Evolutionary conservation across 805 yeast species (phyloP).

Genomic region (Metschnikowia henanensis): DNA sequence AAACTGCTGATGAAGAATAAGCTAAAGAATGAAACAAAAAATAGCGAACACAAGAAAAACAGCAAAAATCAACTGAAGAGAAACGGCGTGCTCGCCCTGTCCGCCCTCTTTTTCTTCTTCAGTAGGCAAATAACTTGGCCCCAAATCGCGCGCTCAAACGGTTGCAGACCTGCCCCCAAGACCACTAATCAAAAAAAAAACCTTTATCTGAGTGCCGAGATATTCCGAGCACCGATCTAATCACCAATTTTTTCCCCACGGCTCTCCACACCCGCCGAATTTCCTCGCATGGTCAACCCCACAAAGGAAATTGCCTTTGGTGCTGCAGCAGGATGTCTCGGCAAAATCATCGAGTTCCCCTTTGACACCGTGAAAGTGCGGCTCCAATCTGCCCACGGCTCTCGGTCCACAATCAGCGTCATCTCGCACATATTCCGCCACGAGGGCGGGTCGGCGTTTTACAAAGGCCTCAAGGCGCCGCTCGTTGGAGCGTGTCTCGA

Average conservation of each 20-base stretch:
- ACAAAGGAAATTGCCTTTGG: conserved; percentile 47
- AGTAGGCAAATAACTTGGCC: too few species aligned
- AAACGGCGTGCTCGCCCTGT: too few species aligned
- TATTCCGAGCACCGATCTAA: not conserved
- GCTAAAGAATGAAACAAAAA: too few species aligned
- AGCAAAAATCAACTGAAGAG: too few species aligned
- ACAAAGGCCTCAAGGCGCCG: conserved; percentile 79
- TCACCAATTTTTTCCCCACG: not conserved
- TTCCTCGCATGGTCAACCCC: conserved; percentile 18
- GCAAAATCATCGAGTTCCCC: conserved; percentile 86
- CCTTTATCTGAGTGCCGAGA: not conserved
- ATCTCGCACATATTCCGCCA: conserved; percentile 55
- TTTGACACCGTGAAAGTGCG: conserved; percentile 92
- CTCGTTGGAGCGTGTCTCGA: conserved; percentile 89
- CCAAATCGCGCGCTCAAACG: not conserved
- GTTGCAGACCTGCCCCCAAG: conserved; percentile 6
- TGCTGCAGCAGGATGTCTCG: conserved; percentile 74
- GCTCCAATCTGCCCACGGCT: conserved; percentile 55
- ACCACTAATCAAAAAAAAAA: too few species aligned
- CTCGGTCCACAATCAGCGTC: conserved; percentile 61
- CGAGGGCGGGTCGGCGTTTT: conserved; percentile 71
- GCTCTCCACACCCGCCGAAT: not conserved
- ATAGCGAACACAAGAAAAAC: too few species aligned
- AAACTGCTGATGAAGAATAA: too few species aligned
- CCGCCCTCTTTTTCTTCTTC: not conserved